Conservation (phyloP, 1,284 basidiomycete species). For the Peniophora sp. region DNA sequence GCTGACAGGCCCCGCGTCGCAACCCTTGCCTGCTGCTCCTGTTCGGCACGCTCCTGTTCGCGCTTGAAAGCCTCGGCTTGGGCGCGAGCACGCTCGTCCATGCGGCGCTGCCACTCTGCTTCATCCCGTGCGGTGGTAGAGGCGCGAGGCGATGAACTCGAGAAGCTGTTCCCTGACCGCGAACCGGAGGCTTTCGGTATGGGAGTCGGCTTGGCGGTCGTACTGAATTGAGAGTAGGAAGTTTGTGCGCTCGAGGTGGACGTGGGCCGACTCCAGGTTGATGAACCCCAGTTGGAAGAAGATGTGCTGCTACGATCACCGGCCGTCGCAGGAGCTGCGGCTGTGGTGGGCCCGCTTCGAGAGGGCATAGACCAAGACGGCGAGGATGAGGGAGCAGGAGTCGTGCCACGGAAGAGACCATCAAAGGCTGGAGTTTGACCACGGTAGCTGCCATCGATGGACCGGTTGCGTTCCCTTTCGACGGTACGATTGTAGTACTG, state of each 20-base stretch:
- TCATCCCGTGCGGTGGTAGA: conserved; percentile 24
- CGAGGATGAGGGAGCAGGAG: conserved; percentile 10
- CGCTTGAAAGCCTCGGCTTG: conserved; percentile 53
- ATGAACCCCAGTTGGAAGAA: conserved; percentile 19
- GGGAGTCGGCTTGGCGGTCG: conserved; percentile 18
- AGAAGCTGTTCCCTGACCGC: conserved; percentile 12
- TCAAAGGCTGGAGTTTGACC: too few relatives aligned
- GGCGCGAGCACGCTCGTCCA: conserved; percentile 44
- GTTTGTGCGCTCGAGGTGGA: conserved; percentile 17
- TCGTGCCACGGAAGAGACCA: conserved; percentile 8
- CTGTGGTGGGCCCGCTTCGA: conserved; percentile 14
- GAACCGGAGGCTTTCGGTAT: conserved; percentile 12
- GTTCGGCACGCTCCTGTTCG: conserved; percentile 42
- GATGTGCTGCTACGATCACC: conserved; percentile 22
- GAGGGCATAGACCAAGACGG: conserved; percentile 14
- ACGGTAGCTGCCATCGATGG: conserved; percentile 12
- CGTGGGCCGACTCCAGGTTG: conserved; percentile 14
- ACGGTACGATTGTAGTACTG: conserved; percentile 14
- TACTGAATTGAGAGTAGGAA: conserved; percentile 13
- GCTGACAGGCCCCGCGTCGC: conserved; percentile 36
- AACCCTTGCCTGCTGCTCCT: conserved; percentile 28
- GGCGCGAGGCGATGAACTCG: conserved; percentile 15
- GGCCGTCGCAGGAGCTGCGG: conserved; percentile 10
- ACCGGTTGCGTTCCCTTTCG: conserved; percentile 20
- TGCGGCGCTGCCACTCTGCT: conserved; percentile 46